phyloP scores from a whole-genome alignment of 2,329 filamentous ascomycete species.

The Rhinocladiella similis region DNA sequence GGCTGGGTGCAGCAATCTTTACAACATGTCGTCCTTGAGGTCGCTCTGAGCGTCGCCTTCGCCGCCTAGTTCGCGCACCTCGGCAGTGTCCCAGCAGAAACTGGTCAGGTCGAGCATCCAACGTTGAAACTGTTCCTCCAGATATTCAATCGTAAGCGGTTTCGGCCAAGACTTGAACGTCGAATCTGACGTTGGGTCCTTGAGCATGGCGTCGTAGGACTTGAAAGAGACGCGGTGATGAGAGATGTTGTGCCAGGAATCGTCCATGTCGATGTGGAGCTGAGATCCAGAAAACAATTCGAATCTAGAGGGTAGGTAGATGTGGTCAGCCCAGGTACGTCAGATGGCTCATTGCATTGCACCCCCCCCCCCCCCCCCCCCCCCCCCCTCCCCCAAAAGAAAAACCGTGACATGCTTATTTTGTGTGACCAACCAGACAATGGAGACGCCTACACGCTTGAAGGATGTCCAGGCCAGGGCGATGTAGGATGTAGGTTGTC shows the following conservation, averaged over 20 bases:
- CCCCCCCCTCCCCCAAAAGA: not conserved
- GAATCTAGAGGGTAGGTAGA: slow-evolving; percentile 20
- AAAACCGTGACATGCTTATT: not conserved
- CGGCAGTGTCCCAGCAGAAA: slow-evolving; percentile 28
- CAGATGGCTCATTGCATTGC: too few species aligned
- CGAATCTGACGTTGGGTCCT: slow-evolving; percentile 23
- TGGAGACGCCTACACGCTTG: too few species aligned
- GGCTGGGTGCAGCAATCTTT: not conserved
- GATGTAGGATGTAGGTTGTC: not conserved
- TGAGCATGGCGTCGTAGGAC: slow-evolving; percentile 26
- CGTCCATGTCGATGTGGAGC: slow-evolving; percentile 32
- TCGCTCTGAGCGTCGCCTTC: slow-evolving; percentile 17
- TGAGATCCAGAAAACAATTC: slow-evolving; percentile 29
- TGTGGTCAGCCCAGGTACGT: not conserved
- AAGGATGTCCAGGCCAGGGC: too few species aligned
- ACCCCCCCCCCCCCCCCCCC: too few species aligned
- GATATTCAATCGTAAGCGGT: slow-evolving; percentile 30
- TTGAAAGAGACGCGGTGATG: slow-evolving; percentile 30
- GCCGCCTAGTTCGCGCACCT: slow-evolving; percentile 26
- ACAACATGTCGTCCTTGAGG: slow-evolving; percentile 23
- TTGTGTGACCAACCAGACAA: not conserved
- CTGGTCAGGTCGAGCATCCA: slow-evolving; percentile 28
- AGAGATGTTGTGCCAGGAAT: slow-evolving; percentile 30
- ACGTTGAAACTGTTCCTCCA: slow-evolving; percentile 28
- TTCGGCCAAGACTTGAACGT: slow-evolving; percentile 29